phyloP scores from a whole-genome alignment of 352 stramenopile species.

The Pilasporangium apinafurcum region DNA sequence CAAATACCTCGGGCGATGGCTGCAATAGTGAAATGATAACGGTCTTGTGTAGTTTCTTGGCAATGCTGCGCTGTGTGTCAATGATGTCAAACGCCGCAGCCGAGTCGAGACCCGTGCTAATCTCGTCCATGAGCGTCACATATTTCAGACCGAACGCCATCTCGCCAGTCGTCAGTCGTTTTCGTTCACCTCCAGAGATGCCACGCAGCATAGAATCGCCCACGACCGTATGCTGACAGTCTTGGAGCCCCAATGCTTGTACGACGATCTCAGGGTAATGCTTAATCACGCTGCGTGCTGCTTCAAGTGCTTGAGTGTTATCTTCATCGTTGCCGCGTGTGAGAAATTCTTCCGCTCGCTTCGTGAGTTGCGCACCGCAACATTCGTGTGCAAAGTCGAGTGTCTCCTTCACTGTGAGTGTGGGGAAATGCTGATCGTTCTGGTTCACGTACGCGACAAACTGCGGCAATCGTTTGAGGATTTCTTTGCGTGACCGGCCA shows the following conservation, averaged over 20 bases:
- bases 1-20: slow-evolving; percentile 89
- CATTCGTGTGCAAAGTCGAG: slow-evolving; percentile 50
- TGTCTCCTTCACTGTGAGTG: slow-evolving; percentile 41
- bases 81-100: slow-evolving; percentile 56
- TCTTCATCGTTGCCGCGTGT: slow-evolving; percentile 30
- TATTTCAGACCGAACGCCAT: slow-evolving; percentile 73
- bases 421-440: slow-evolving; percentile 38
- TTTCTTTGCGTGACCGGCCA: slow-evolving; percentile 15
- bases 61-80: slow-evolving; percentile 26
- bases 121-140: slow-evolving; percentile 80
- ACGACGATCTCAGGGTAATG: slow-evolving; percentile 55
- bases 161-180: slow-evolving; percentile 59
- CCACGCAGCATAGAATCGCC: slow-evolving; percentile 47
- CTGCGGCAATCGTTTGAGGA: slow-evolving; percentile 35
- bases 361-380: slow-evolving; percentile 29
- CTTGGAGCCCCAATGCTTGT: slow-evolving; percentile 37
- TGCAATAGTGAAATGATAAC: slow-evolving; percentile 82
- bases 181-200: slow-evolving; percentile 57
- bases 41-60: slow-evolving; percentile 39
- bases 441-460: slow-evolving; percentile 48
- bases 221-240: slow-evolving; percentile 56
- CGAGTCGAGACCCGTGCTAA: slow-evolving; percentile 54
- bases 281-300: slow-evolving; percentile 22
- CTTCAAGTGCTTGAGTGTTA: slow-evolving; percentile 29
- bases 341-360: slow-evolving; percentile 20